Base-by-base conservation (phyloP, 306 rosid species). In the Pyrus pyrifolia region DNA sequence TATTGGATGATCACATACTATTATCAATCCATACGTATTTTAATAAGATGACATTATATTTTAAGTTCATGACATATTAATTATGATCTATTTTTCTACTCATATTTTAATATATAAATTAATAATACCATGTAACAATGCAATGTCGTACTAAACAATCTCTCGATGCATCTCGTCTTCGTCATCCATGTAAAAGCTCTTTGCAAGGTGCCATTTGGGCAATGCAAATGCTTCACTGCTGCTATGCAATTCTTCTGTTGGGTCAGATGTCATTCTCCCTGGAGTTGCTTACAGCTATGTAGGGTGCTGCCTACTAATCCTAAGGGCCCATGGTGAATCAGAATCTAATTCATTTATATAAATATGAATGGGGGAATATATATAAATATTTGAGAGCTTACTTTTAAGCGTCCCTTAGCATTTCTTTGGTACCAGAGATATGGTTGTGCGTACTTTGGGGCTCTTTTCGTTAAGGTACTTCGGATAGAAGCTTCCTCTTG, bases 181-280 rank as follows among this genome's bases (percentile, higher is more conserved):
- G 55, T 51, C 21, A 51, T 51, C 55, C 55, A 5, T 51, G 21
- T 17, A 18, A 51, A 15, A 51, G 11, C 38, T 23, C 29, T 23
- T 31, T 46, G 79, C 40, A 40, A 35, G 10, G 52, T 57, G 67
- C 52, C 67, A 38, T 21, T n/a, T 35, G 18, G 61, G 31, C 19
- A 45, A 70, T 30, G 62, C 53, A 51, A 78, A 62, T 71, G 76
- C 67, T 51, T 62, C 40, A 63, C 72, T 51, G 17, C 81, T 69
- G 35, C 45, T 59, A 57, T 69, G 83, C 15, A 49, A 8, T 57
- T 8, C 62, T 67, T 42, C 17, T 53, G 67, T 61, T 51, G 71
- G 88, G 82, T 75, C 78, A 75, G 23, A 63, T 71, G 90, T 83
- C 81, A 72, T 78, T 71, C 78, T 78, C 74, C 30, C 30, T 21